A percentile compares a stretch with the other conserved stretches of the same genome.
Evolutionary conservation across 352 stramenopile species (phyloP).

Genomic region (Phytophthora boehmeriae): DNA sequence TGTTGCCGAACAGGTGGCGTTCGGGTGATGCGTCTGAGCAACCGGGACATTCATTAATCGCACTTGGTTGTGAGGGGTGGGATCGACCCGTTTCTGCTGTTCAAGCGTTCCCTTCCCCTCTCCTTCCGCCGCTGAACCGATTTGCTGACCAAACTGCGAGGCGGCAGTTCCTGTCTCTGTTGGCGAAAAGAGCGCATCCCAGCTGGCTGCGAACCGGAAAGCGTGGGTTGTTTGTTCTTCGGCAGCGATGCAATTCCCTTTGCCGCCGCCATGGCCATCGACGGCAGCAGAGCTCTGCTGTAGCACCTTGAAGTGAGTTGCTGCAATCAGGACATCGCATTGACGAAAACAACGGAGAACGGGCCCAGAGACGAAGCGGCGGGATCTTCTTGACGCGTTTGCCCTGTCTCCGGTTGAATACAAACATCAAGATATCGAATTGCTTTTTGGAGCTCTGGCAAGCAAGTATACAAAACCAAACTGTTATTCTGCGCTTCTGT

Average conservation of each 20-base stretch:
- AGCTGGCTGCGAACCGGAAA: not conserved
- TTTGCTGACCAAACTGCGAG: conserved; percentile 34
- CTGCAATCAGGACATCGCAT: conserved; percentile 12
- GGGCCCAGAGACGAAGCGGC: conserved; percentile 24
- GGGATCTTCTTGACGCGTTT: conserved; percentile 25
- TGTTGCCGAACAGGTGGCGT: not conserved
- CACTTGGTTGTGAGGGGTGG: not conserved
- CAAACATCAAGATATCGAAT: too few species aligned
- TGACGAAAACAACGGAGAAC: not conserved
- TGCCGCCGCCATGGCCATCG: not conserved
- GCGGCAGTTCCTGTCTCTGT: conserved; percentile 35
- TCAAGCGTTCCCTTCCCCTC: conserved; percentile 6
- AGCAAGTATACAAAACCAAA: too few species aligned
- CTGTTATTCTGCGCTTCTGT: too few species aligned
- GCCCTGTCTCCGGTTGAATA: conserved; percentile 2
- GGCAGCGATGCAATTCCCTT: too few species aligned
- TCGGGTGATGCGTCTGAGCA: too few species aligned
- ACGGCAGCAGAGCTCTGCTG: too few species aligned
- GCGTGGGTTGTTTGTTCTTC: too few species aligned
- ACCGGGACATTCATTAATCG: too few species aligned
- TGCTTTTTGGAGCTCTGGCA: too few species aligned
- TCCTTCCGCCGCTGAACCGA: conserved; percentile 3
- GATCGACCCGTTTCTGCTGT: not conserved
- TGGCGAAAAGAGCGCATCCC: not conserved
- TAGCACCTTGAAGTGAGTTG: conserved; percentile 9